These are phyloP conservation scores for Pythium guiyangense DNA, from an alignment of 352 stramenopile genomes.

Conservation along the genomic window DNA sequence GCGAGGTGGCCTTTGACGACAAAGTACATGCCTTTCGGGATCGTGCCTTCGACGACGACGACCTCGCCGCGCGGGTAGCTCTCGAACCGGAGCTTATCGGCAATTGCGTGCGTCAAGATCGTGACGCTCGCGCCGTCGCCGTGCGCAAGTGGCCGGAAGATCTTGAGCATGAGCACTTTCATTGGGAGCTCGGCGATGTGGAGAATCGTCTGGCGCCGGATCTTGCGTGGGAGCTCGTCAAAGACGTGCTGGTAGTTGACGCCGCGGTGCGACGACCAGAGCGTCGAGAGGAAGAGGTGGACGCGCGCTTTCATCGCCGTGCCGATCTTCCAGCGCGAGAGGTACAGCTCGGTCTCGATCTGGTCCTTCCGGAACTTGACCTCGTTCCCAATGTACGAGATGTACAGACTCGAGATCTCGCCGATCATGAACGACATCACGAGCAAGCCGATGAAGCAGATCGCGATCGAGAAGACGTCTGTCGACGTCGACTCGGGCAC, in stretches of 20 bases:
- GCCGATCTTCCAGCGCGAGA: slow-evolving; percentile 44
- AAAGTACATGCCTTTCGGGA: slow-evolving; percentile 71
- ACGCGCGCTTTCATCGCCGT: slow-evolving; percentile 32
- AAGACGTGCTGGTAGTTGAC: slow-evolving; percentile 56
- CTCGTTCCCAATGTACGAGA: slow-evolving; percentile 60
- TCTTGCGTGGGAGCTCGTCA: slow-evolving; percentile 32
- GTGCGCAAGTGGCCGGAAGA: slow-evolving; percentile 26
- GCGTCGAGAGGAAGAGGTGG: slow-evolving; percentile 39
- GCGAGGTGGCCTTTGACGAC: slow-evolving; percentile 52
- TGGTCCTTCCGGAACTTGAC: slow-evolving; percentile 64
- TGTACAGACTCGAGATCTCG: slow-evolving; percentile 62
- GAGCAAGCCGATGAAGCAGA: slow-evolving; percentile 48
- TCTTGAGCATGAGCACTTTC: slow-evolving; percentile 20
- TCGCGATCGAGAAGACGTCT: slow-evolving; percentile 43
- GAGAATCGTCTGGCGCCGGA: slow-evolving; percentile 37
- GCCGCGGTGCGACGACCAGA: slow-evolving; percentile 53
- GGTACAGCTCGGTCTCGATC: slow-evolving; percentile 43
- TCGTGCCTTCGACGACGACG: slow-evolving; percentile 56
- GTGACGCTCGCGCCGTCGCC: slow-evolving; percentile 18
- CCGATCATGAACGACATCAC: slow-evolving; percentile 71
- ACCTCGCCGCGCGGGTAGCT: slow-evolving; percentile 59
- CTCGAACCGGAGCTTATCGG: slow-evolving; percentile 53
- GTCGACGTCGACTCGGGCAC: slow-evolving; percentile 23
- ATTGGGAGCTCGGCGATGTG: slow-evolving; percentile 40
- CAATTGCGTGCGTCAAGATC: slow-evolving; percentile 26